Evolutionary conservation across 2,329 filamentous ascomycete genomes (phyloP), one percentile per base, ranked within the genome.

Genomic region (Myriosclerotinia scirpicola): DNA sequence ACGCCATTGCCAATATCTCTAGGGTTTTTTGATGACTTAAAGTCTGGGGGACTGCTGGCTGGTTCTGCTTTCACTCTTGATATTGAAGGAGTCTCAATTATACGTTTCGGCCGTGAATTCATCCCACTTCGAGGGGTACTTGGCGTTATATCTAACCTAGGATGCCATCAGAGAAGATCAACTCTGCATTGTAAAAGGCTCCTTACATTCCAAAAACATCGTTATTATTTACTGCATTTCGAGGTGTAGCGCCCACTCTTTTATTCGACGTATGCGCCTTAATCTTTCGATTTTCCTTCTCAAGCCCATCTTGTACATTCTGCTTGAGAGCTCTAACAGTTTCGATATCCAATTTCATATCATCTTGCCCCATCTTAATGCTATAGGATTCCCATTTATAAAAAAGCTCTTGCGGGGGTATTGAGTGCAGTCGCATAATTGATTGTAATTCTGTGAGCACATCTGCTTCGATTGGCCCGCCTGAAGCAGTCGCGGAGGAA

Each of bases 381-480:
- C 91, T 93, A 82, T 97, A 98, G 0, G 93, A 94, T 78, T 99
- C 95, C 95, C 95, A 99, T 83, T 98, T 98, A 86, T 92, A 97
- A 79, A 92, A 97, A 36, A 98, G 83, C 76, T 98, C 95, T 77
- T 98, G 89, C 44, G 88, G 84, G 20, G 88, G 86, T 68, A 98
- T 85, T 58, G 87, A 87, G 79, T 97, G 92, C 68, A 98, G 83
- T 65, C 89, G 88, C 80, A 95, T 85, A 76, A 97, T 96, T 67
- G 92, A 96, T 76, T 90, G 85, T 71, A 99, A 82, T 80, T 97
- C 93, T 64, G 84, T 81, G 70, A 92, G 81, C 67, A 98, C 85
- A 77, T 98, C 94, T 70, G 87, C 81, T 69, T 92, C 86, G 7
- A 98, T 82, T 20, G 70, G 65, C 15, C 65, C 64, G 26, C 68